Evolutionary conservation across 2,329 filamentous ascomycete genomes (phyloP).

Genomic region (Scedosporium apiospermum): DNA sequence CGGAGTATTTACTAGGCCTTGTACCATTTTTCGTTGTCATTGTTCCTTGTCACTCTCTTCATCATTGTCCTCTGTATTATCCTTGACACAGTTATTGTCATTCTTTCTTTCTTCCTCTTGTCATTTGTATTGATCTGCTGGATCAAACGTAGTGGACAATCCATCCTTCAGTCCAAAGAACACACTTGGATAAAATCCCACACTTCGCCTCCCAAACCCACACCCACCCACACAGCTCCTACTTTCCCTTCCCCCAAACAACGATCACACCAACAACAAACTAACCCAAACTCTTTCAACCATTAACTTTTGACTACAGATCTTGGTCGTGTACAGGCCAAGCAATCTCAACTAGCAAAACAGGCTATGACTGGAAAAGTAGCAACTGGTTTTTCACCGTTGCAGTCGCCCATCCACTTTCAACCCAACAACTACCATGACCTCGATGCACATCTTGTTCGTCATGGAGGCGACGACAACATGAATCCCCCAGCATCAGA

Average conservation of each 20-base stretch:
- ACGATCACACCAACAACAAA: neutral
- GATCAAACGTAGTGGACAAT: neutral
- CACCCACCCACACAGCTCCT: neutral
- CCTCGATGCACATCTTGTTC: constrained; percentile 2
- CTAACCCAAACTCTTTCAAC: neutral
- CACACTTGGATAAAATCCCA: neutral
- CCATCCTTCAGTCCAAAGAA: neutral
- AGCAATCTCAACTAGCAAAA: constrained; percentile 16
- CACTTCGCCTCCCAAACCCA: neutral
- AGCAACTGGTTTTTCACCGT: neutral
- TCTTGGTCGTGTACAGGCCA: constrained; percentile 14
- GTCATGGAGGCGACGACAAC: neutral
- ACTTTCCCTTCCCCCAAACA: neutral
- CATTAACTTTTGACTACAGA: constrained; percentile 8
- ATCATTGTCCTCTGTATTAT: neutral
- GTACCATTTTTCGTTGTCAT: neutral
- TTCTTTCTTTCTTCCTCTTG: too few species aligned
- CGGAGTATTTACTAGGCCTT: neutral
- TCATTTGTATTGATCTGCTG: neutral
- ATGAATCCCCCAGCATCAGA: neutral
- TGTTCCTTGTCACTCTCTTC: neutral
- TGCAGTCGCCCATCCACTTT: neutral
- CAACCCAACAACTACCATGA: constrained; percentile 2
- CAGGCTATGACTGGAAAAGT: constrained; percentile 12
- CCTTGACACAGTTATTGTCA: neutral